Base-by-base conservation (phyloP, 108 stramenopile species). In the Conticribra guillardii region DNA sequence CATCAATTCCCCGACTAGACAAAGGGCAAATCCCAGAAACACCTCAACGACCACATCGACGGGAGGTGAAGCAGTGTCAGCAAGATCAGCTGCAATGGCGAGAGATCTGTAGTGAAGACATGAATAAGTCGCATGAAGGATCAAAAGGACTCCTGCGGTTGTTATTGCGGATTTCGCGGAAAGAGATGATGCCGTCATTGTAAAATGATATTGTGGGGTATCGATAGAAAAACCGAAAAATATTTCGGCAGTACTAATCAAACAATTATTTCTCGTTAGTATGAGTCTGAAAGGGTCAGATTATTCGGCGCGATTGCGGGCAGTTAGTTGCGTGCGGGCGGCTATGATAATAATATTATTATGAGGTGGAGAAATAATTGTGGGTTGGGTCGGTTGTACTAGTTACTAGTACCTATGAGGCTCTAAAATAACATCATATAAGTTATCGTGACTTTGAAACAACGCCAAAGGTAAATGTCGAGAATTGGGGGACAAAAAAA, bases 81-180 rank as follows among this genome's bases (percentile, higher is more conserved):
- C 70, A 11, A 76, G 58, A 24, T 81, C 80, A 47, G 79, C 79
- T 47, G 66, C 79, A 30, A 73, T 54, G 49, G 76, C 69, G 33
- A 81, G 71, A 34, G 80, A 81, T 41, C 80, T 74, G 44, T 81
- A 81, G 32, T 81, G 80, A 9, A 81, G 76, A 33, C 80, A 81
- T 21, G 80, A 81, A 64, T 81, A 81, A 32, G 80, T 60, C 26
- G 80, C 71, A 45, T 81, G 75, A 8, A 81, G 62, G 62, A 81
- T 61, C 18, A 81, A 70, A 47, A 76, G 41, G 37, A 47, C 41
- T 3, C 80, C 80, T 14, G 76, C 41, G 30, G 64, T 67, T 18
- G 80, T 81, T 27, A 81, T 57, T 19, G 58, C 50, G 37, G 63
- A 62, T 34, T 66, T 48, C 19, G 48, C 64, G 32, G 71, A 72